Base-by-base conservation (phyloP, 1,139 yeast genomes). In the Hansenula lynferdii region DNA sequence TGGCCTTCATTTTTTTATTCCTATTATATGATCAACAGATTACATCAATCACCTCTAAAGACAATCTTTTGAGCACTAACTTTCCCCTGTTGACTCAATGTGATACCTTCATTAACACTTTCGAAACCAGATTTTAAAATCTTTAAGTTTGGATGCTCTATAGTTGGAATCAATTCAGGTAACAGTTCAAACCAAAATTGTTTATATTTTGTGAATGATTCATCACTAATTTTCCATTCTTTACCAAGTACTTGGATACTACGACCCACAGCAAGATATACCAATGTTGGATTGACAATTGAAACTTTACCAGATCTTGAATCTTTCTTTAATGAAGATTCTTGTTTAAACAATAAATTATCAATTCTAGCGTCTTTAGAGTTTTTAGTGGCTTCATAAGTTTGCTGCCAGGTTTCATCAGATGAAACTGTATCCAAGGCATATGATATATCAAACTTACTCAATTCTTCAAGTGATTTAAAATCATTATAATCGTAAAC, bases 401-500 rank as follows among this genome's bases (percentile, higher is more conserved):
- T 48, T n/a, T 53, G 47, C 43, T 70, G 71, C 48, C 62, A 65
- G 14, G 81, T 69, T 12, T 54, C 58, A 1, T 40, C 38, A 10
- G 35, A 43, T 10, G 84, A 62, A 34, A 81, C 71, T 23, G 82
- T 67, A 56, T 84, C 90, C 12, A 71, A 64, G 5, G 69, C 85
- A 48, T 74, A 78, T 19, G 57, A 61, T 32, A 80, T 61, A 8
- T 60, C 56, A 22, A 68, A 73, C 3, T 61, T 57, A 7, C 69
- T 68, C 12, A 54, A 53, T 21, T 56, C 46, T 44, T 61, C 67
- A 44, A 82, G 72, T 49, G 76, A 68, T 14, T 65, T 70, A 0
- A 58, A 43, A 45, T 77, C 82, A 36, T 69, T 71, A 58, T 83
- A 83, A 57, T 83, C 86, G 48, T 80, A 70, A 8, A 69, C 62